Conservation (phyloP, 1,284 basidiomycete species). For the Leccinum angustisporum region DNA sequence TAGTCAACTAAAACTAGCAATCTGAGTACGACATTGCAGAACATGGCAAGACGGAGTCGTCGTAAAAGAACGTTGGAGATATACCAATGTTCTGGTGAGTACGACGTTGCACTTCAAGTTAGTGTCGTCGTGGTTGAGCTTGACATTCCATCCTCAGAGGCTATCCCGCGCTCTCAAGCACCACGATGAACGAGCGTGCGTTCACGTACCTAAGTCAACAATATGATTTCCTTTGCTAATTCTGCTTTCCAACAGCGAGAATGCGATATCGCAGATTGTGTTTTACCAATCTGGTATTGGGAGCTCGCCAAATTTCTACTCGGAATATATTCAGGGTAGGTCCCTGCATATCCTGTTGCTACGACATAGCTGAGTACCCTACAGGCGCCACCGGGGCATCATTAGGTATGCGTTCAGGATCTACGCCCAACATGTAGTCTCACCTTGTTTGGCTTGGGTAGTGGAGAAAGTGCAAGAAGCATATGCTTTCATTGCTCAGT, state of each 20-base stretch:
- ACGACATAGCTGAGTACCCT: not conserved
- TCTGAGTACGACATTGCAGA: slow-evolving; percentile 12
- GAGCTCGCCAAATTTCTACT: slow-evolving; percentile 56
- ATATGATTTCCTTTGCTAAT: not conserved
- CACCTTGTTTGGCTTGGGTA: slow-evolving; percentile 25
- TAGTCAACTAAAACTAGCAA: not conserved
- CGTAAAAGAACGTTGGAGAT: slow-evolving; percentile 48
- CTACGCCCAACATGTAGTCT: slow-evolving; percentile 3
- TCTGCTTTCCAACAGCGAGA: slow-evolving; percentile 31
- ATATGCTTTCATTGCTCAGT: slow-evolving; percentile 75
- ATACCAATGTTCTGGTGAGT: slow-evolving; percentile 64
- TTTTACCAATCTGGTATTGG: slow-evolving; percentile 74
- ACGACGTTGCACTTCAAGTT: not conserved
- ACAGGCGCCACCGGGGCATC: slow-evolving; percentile 59
- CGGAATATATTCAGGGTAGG: slow-evolving; percentile 51
- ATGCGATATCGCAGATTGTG: slow-evolving; percentile 60
- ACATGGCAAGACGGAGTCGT: slow-evolving; percentile 48
- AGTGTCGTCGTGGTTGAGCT: not conserved
- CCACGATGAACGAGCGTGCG: slow-evolving; percentile 52
- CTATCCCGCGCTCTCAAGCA: slow-evolving; percentile 46
- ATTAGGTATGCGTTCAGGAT: slow-evolving; percentile 42
- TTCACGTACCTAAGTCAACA: not conserved
- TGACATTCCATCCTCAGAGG: slow-evolving; percentile 48
- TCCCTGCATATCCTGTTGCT: not conserved
- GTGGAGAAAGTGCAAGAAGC: slow-evolving; percentile 71